These are phyloP conservation scores for Talaromyces stipitatus DNA, from an alignment of 495 filamentous ascomycete genomes.

Conservation along the genomic window DNA sequence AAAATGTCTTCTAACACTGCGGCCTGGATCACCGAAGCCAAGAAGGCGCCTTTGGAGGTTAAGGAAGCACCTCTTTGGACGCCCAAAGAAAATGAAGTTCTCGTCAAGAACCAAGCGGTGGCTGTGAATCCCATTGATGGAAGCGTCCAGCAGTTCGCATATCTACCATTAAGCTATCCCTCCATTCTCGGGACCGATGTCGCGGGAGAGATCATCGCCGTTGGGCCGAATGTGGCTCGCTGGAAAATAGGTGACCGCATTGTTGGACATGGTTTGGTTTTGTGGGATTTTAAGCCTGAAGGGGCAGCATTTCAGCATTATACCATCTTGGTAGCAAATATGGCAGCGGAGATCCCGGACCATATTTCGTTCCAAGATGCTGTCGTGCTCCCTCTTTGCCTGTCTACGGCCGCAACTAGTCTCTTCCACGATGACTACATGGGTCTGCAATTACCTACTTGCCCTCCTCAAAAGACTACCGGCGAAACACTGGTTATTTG, in stretches of 20 bases:
- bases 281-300: slow-evolving; percentile 10
- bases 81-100: slow-evolving; percentile 23
- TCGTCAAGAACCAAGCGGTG: slow-evolving; percentile 30
- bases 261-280: slow-evolving; percentile 15
- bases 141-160: slow-evolving; percentile 17
- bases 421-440: neutral
- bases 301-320: slow-evolving; percentile 36
- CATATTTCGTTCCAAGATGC: slow-evolving; percentile 31
- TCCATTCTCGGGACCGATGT: slow-evolving; percentile 31
- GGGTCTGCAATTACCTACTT: neutral
- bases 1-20: slow-evolving; percentile 24
- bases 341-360: slow-evolving; percentile 23
- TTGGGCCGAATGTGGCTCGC: slow-evolving; percentile 22
- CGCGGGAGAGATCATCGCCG: slow-evolving; percentile 30
- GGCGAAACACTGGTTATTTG: slow-evolving; percentile 28
- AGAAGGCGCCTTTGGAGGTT: slow-evolving; percentile 23
- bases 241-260: slow-evolving; percentile 37
- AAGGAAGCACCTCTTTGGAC: slow-evolving; percentile 22
- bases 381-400: slow-evolving; percentile 28
- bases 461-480: slow-evolving; percentile 5
- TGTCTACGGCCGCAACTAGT: slow-evolving; percentile 20
- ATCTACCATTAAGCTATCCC: slow-evolving; percentile 30
- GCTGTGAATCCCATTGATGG: slow-evolving; percentile 37
- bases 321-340: slow-evolving; percentile 15
- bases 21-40: slow-evolving; percentile 24